Conservation (phyloP, 225 moss, liverwort and hornwort species). For the Anthoceros angustus region DNA sequence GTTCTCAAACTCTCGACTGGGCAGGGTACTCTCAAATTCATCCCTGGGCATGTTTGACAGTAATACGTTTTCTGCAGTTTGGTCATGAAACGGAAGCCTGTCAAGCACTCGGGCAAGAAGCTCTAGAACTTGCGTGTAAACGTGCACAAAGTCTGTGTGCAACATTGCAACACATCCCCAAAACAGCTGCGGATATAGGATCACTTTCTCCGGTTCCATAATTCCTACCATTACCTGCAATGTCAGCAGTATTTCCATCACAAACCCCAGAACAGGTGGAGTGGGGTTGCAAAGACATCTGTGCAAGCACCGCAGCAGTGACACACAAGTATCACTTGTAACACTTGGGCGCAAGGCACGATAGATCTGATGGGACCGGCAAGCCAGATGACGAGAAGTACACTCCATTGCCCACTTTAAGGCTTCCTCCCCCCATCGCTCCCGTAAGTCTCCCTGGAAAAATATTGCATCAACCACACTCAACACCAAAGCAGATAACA, state of each 20-base stretch:
- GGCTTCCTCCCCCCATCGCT: constrained; percentile 97
- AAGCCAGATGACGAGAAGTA: constrained; percentile 83
- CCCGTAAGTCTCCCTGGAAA: constrained; percentile 95
- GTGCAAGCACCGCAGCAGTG: constrained; percentile 81
- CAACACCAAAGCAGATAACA: constrained; percentile 87
- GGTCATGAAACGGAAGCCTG: constrained; percentile 90
- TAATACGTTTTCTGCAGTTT: constrained; percentile 95
- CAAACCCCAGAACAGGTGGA: constrained; percentile 89
- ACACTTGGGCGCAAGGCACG: constrained; percentile 97
- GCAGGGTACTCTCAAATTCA: constrained; percentile 48
- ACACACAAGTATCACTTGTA: constrained; percentile 98
- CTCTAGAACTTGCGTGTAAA: constrained; percentile 95
- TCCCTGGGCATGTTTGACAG: constrained; percentile 97
- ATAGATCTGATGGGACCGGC: constrained; percentile 96
- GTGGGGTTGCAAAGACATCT: constrained; percentile 94
- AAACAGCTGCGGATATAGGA: constrained; percentile 90
- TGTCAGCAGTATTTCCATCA: constrained; percentile 95
- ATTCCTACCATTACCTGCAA: constrained; percentile 99
- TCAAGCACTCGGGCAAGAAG: constrained; percentile 94
- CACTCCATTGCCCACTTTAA: constrained; percentile 99
- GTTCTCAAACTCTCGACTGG: constrained; percentile 60
- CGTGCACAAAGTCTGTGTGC: constrained; percentile 98
- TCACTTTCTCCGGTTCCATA: constrained; percentile 99
- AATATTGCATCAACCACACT: constrained; percentile 98
- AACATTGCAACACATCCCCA: constrained; percentile 99